Base-by-base conservation (phyloP, 306 rosid genomes). In the Citrullus colocynthis region DNA sequence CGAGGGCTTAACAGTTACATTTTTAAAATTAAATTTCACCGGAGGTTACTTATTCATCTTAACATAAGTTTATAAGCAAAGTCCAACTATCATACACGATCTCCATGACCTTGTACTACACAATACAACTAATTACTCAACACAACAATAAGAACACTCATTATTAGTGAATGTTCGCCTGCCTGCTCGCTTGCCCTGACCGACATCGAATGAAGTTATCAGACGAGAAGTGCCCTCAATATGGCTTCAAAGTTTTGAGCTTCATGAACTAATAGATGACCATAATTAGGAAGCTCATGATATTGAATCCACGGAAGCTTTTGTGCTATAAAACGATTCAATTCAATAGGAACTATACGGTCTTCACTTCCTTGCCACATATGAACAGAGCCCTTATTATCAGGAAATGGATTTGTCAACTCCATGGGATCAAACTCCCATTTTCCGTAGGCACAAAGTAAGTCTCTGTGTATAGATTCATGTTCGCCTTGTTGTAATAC, bases 361-460 rank as follows among this genome's bases (percentile, higher is more conserved):
- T 93, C 98, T 59, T 82, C 80, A 17, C 63, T 77, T 1, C 92
- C 98, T 85, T 87, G 97, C 98, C 97, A 93, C 62, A 93, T 82
- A 54, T 91, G 93, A 18, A 93, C 88, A 0, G 85, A 57, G 8
- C 92, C 91, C 12, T 86, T 65, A 0, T 37, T 8, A 9, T 65
- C 56, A 5, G 88, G 84, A 76, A 89, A 90, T 34, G 91, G 89
- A 80, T 78, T 56, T 41, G 13, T 66, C 15, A 78, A 14, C 18
- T 67, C 56, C 30, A 67, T 6, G 4, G 76, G 76, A 67, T 78
- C 84, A 67, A 93, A 93, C 79, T 89, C 97, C 97, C 97, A 91
- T 72, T 84, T 66, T n/a, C 85, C 88, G 16, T 77, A 85, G 24
- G 83, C 82, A 7, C 56, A 85, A 7, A 93, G 16, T 1, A 91